These are phyloP conservation scores for Tillandsia fasciculata DNA, from an alignment of 176 grass and related monocot species.

Conservation along the genomic window DNA sequence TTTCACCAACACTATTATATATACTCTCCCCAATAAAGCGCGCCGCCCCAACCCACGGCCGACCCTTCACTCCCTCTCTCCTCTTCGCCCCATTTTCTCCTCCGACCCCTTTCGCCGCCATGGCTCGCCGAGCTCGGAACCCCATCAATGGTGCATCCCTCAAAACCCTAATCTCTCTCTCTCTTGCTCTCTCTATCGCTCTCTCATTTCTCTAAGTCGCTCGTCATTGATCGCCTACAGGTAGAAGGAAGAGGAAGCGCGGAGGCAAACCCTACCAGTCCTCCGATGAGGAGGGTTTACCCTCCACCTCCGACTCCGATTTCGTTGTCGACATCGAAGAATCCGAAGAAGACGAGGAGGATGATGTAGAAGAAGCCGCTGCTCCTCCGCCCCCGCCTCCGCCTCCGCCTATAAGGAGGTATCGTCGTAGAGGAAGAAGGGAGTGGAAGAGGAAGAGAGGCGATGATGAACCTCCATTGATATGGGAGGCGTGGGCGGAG, in stretches of 20 bases:
- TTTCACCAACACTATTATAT: conserved; percentile 21
- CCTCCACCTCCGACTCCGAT: conserved; percentile 23
- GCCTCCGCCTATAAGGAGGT: background rate
- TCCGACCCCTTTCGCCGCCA: background rate
- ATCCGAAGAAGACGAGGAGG: conserved; percentile 18
- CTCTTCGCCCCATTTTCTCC: conserved; percentile 18
- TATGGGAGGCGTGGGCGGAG: conserved; percentile 53
- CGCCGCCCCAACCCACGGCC: background rate
- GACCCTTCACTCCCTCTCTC: background rate
- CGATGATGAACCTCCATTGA: conserved; percentile 13
- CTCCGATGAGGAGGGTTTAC: background rate
- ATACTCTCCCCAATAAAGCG: background rate
- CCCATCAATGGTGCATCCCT: background rate
- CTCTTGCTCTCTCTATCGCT: background rate
- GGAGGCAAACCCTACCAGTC: background rate
- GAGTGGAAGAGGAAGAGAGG: background rate
- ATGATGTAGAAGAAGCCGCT: conserved; percentile 2
- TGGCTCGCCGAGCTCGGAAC: conserved; percentile 2
- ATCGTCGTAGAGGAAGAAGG: conserved; percentile 16
- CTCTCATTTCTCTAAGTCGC: background rate
- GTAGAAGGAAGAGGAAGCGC: background rate
- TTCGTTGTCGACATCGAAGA: conserved; percentile 22
- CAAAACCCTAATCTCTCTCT: background rate
- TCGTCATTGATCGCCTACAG: background rate
- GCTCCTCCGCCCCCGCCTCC: background rate